Evolutionary conservation across 345 rosid species (phyloP), one percentile per base, ranked within the genome.

Genomic region (Brassica nigra): DNA sequence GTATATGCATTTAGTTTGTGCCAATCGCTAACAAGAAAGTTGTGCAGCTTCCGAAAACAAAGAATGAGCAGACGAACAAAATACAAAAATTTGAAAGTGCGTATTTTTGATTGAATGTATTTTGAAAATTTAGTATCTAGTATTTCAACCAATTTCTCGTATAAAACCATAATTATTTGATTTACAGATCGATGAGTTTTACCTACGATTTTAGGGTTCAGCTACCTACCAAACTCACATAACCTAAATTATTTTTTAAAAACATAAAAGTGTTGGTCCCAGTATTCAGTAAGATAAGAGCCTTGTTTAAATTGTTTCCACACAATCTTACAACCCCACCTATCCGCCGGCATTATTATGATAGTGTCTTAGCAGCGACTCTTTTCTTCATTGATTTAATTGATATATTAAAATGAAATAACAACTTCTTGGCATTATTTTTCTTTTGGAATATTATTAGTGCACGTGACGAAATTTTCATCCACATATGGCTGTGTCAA

Each of bases 401-500:
- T 18, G 2, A 12, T 64, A 23, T 65, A 15, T 37, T 58, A 27
- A 8, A 39, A 39, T 5, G 23, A 61, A 65, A 37, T 66, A 49
- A 28, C 15, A 47, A 2, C 0, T 15, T 49, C 62, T 20, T 74
- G 36, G 23, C 52, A 65, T 65, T 71, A 76, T 66, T 76, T 23
- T 57, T 44, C 1, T 52, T 34, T 14, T 4, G 55, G 20, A 31
- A 31, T 23, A n/a, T 0, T 14, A 59, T 66, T 66, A 23, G 42
- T 1, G 30, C 78, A 79, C 82, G 82, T 79, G 82, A 68, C 2
- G 70, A 78, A 79, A 68, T 79, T 79, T 44, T 3, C 78, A 49
- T 79, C 82, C 78, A 79, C 75, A 68, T 20, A 79, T 61, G 75
- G 74, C 34, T 67, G 6, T 52, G 57, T 74, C 82, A 73, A n/a